A percentile compares a stretch with the other conserved stretches of the same genome.
Evolutionary conservation across 768 basidiomycete genomes (phyloP).

Genomic region (Podaxis sp.): DNA sequence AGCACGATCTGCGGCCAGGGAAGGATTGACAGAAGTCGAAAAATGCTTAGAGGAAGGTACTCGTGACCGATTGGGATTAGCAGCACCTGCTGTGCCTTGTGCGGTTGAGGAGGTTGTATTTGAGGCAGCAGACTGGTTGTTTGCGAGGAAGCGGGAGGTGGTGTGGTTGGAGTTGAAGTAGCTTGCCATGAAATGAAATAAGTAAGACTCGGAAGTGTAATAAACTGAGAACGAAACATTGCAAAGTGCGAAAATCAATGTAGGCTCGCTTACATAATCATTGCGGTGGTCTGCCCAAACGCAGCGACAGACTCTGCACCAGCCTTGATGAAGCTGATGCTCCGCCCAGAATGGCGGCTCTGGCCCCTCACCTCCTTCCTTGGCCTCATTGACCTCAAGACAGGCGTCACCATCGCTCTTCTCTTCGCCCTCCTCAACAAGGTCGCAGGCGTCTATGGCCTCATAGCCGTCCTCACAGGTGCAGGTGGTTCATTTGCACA

Average conservation of each 20-base stretch:
- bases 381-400: constrained; percentile 90
- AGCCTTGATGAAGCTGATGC: constrained; percentile 69
- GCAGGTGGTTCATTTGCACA: constrained; percentile 94
- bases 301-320: constrained; percentile 9
- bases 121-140: constrained; percentile 23
- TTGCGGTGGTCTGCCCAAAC: constrained; percentile 21
- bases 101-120: constrained; percentile 9
- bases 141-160: constrained; percentile 67
- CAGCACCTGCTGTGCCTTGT: constrained; percentile 22
- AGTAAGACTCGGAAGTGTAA: neutral
- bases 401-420: constrained; percentile 84
- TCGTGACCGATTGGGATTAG: constrained; percentile 39
- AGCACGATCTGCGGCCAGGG: constrained; percentile 34
- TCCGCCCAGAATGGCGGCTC: constrained; percentile 81
- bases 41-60: constrained; percentile 71
- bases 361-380: constrained; percentile 83
- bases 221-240: too few relatives aligned
- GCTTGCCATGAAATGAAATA: constrained; percentile 35
- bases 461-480: constrained; percentile 88
- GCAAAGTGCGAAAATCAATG: constrained; percentile 8
- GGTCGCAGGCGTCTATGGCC: constrained; percentile 95
- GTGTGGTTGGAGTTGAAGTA: constrained; percentile 87
- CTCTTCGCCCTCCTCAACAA: constrained; percentile 97
- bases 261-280: constrained; percentile 27
- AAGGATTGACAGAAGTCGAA: constrained; percentile 42